Evolutionary conservation across 441 rosid species (phyloP).

Genomic region (Gossypium gossypioides): DNA sequence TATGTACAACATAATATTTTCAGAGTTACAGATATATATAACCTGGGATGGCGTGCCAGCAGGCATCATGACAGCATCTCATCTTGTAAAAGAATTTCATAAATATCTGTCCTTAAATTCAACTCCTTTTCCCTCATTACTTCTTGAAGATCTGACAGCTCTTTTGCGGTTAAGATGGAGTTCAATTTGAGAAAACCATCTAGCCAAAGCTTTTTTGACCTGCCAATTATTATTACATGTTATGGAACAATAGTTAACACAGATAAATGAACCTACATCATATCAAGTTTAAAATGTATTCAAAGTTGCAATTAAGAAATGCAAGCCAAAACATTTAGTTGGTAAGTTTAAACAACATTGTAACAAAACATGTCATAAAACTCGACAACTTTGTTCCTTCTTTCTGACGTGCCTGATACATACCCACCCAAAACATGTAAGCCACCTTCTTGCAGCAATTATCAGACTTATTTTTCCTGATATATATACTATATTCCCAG

Average conservation of each 20-base stretch:
- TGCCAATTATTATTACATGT: conserved; percentile 16
- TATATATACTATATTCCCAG: neutral
- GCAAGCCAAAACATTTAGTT: neutral
- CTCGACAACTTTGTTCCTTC: neutral
- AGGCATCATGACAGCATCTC: conserved; percentile 25
- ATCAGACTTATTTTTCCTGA: neutral
- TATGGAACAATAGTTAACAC: neutral
- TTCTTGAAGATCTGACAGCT: conserved; percentile 87
- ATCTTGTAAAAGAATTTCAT: conserved; percentile 83
- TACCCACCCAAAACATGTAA: neutral
- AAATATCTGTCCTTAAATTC: conserved; percentile 82
- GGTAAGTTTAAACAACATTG: neutral
- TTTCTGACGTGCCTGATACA: neutral
- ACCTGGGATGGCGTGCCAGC: neutral
- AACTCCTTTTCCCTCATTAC: conserved; percentile 94
- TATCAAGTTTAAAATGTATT: neutral
- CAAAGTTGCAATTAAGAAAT: neutral
- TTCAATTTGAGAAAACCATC: conserved; percentile 71
- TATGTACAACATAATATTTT: neutral
- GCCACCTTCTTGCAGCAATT: neutral
- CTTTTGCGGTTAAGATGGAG: conserved; percentile 55
- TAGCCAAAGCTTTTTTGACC: conserved; percentile 89
- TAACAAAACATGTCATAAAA: neutral
- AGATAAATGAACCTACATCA: neutral
- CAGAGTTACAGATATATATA: neutral